These are phyloP conservation scores for Schizochytrium sp. DNA, from an alignment of 108 stramenopile species.

Conservation along the genomic window DNA sequence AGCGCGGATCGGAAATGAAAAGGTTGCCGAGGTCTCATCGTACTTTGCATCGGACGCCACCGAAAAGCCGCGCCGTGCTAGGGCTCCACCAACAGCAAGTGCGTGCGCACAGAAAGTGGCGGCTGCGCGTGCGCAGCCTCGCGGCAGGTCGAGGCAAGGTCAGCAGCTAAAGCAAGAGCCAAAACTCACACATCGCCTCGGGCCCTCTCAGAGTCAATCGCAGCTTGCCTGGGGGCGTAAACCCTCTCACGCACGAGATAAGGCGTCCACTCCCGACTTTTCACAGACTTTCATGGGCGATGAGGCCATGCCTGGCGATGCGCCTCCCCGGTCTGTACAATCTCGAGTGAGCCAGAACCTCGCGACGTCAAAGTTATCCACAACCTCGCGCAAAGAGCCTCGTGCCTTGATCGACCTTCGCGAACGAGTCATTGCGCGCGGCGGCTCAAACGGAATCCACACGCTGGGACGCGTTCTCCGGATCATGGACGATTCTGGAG, in stretches of 20 bases:
- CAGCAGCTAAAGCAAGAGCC: not conserved
- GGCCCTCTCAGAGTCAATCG: not conserved
- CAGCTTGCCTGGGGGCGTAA: not conserved
- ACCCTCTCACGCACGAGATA: not conserved
- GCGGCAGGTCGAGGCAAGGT: not conserved
- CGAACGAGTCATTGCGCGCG: not conserved
- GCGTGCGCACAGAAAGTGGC: too few species aligned
- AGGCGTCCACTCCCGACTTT: not conserved
- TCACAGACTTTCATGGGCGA: not conserved
- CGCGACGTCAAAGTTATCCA: too few species aligned
- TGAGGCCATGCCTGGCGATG: not conserved
- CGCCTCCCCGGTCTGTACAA: too few species aligned
- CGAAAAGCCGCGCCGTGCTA: not conserved
- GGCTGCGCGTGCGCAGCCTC: not conserved
- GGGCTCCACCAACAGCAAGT: too few species aligned
- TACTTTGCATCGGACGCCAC: not conserved
- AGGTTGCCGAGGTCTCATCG: not conserved
- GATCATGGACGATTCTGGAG: slow-evolving; percentile 38
- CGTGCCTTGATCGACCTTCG: not conserved
- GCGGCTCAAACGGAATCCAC: not conserved
- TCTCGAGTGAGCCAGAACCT: too few species aligned
- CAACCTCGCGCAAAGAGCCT: not conserved
- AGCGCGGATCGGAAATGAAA: not conserved
- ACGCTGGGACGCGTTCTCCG: slow-evolving; percentile 22
- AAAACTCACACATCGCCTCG: not conserved